These are phyloP conservation scores for Cladosporium colombiae DNA, from an alignment of 2,329 filamentous ascomycete species.

Conservation along the genomic window DNA sequence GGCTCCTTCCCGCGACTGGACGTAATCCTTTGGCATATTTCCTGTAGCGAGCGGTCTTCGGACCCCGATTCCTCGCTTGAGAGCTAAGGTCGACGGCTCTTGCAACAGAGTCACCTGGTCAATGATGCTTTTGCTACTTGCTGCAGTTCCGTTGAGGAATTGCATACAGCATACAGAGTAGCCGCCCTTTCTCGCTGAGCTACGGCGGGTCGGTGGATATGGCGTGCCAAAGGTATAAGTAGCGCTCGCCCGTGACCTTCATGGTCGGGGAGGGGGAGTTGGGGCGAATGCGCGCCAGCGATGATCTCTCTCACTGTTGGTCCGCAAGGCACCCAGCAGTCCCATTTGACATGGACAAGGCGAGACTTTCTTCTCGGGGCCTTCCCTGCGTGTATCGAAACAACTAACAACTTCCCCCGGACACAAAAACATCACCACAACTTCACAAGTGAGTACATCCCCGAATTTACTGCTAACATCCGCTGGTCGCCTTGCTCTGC, in stretches of 20 bases:
- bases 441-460: background rate
- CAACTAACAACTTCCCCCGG: background rate
- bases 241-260: background rate
- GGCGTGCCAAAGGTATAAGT: background rate
- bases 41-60: background rate
- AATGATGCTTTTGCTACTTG: background rate
- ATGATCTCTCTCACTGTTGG: background rate
- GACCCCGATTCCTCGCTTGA: background rate
- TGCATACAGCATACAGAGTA: background rate
- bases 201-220: background rate
- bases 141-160: background rate
- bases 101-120: too few species aligned
- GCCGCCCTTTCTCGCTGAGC: background rate
- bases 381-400: too few species aligned
- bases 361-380: background rate
- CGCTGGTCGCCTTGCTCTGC: background rate
- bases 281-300: too few species aligned
- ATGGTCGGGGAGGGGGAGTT: too few species aligned
- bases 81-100: background rate
- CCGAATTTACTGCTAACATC: background rate
- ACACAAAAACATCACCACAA: background rate
- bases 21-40: background rate
- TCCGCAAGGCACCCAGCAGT: background rate
- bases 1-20: background rate
- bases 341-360: background rate